phyloP scores from a whole-genome alignment of 805 yeast species.

The Isabelozyma pseudorhagii region DNA sequence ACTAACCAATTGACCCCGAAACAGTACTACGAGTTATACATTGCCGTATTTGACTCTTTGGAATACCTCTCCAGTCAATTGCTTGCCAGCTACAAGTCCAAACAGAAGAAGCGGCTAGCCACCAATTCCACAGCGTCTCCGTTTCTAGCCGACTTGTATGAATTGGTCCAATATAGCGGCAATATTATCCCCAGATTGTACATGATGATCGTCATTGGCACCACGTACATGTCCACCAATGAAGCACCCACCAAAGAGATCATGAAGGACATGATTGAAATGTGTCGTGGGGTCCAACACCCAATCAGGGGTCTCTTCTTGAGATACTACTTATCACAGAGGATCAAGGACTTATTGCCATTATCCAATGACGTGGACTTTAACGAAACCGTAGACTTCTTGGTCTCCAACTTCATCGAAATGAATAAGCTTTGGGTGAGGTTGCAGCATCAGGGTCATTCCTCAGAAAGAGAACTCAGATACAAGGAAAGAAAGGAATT shows the following conservation, averaged over 20 bases:
- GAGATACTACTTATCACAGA: slow-evolving; percentile 83
- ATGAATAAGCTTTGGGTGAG: slow-evolving; percentile 99
- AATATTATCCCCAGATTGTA: slow-evolving; percentile 89
- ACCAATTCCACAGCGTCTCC: slow-evolving; percentile 27
- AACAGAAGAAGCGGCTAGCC: slow-evolving; percentile 45
- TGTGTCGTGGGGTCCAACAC: slow-evolving; percentile 96
- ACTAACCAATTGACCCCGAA: slow-evolving; percentile 77
- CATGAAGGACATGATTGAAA: slow-evolving; percentile 94
- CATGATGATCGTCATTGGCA: slow-evolving; percentile 92
- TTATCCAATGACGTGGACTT: slow-evolving; percentile 36
- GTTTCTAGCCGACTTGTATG: slow-evolving; percentile 81
- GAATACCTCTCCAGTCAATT: slow-evolving; percentile 64
- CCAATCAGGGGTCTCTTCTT: slow-evolving; percentile 90
- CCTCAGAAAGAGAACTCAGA: slow-evolving; percentile 73
- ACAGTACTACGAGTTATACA: slow-evolving; percentile 89
- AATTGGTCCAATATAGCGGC: slow-evolving; percentile 92
- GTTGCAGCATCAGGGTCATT: slow-evolving; percentile 91
- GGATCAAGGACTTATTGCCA: slow-evolving; percentile 68
- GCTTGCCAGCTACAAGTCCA: slow-evolving; percentile 62
- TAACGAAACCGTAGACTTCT: slow-evolving; percentile 71
- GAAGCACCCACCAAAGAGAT: slow-evolving; percentile 83
- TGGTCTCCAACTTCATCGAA: slow-evolving; percentile 85
- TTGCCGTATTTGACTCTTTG: slow-evolving; percentile 78
- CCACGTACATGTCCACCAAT: slow-evolving; percentile 74
- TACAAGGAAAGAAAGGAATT: slow-evolving; percentile 80